Conservation (phyloP, 2,329 filamentous ascomycete genomes). For the Fusarium phyllophilum region DNA sequence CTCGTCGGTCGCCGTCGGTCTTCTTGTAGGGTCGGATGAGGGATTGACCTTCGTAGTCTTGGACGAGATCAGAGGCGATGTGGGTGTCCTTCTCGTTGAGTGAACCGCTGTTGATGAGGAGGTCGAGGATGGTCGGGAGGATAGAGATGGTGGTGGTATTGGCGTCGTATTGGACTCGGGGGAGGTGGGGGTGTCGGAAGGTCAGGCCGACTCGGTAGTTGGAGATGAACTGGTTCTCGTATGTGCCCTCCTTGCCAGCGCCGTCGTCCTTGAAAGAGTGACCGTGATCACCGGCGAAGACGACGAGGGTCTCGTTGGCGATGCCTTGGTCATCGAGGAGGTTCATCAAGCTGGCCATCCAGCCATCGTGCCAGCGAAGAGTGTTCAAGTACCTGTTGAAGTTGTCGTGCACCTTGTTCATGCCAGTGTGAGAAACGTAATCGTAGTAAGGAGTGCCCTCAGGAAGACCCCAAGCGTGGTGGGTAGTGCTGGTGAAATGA, state of each 20-base stretch:
- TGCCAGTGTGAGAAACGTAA: slow-evolving; percentile 41
- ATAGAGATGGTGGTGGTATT: slow-evolving; percentile 49
- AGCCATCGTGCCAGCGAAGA: slow-evolving; percentile 47
- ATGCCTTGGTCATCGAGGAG: slow-evolving; percentile 48
- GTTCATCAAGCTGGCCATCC: slow-evolving; percentile 47
- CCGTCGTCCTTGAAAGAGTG: slow-evolving; percentile 50
- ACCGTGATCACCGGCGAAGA: slow-evolving; percentile 50
- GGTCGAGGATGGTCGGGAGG: slow-evolving; percentile 49
- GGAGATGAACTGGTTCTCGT: slow-evolving; percentile 46
- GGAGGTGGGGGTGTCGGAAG: slow-evolving; percentile 48
- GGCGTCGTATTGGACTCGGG: slow-evolving; percentile 45
- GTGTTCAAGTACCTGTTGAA: slow-evolving; percentile 50
- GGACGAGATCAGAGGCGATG: slow-evolving; percentile 43
- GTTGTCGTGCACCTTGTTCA: slow-evolving; percentile 42
- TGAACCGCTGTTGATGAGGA: slow-evolving; percentile 48
- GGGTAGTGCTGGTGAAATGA: slow-evolving; percentile 51
- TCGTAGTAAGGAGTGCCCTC: slow-evolving; percentile 35
- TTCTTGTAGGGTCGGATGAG: slow-evolving; percentile 46
- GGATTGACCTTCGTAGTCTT: slow-evolving; percentile 51
- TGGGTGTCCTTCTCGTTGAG: slow-evolving; percentile 41
- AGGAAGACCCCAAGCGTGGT: slow-evolving; percentile 47
- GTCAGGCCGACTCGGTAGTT: slow-evolving; percentile 48
- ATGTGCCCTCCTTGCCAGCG: slow-evolving; percentile 45
- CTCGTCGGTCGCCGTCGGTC: slow-evolving; percentile 40
- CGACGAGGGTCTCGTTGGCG: slow-evolving; percentile 49